These are phyloP conservation scores for Neurospora terricola DNA, from an alignment of 495 filamentous ascomycete genomes.

Conservation along the genomic window DNA sequence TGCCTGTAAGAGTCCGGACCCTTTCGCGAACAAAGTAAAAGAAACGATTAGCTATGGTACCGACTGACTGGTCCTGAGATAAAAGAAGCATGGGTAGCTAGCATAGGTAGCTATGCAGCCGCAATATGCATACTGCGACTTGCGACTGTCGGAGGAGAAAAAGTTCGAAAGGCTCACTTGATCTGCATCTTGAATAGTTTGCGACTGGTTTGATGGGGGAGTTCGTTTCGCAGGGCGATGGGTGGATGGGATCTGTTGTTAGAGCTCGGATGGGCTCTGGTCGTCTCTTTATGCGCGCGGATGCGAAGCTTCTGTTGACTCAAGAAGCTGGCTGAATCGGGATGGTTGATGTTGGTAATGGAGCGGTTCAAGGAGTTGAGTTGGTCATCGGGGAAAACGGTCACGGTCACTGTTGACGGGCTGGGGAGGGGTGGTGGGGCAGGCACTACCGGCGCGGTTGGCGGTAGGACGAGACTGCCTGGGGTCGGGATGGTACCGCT, in stretches of 20 bases:
- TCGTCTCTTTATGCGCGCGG: background rate
- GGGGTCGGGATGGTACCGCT: background rate
- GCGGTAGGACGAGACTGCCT: background rate
- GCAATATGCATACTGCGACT: background rate
- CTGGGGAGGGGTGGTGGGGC: background rate
- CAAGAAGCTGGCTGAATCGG: background rate
- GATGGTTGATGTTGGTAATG: background rate
- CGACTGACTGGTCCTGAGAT: background rate
- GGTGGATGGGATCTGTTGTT: background rate
- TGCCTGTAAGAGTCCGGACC: slow-evolving; percentile 94
- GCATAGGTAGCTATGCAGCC: background rate
- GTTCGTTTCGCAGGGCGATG: background rate
- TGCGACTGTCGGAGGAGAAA: background rate
- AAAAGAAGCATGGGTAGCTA: background rate
- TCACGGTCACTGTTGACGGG: background rate
- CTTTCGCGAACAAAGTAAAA: slow-evolving; percentile 31
- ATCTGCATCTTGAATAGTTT: slow-evolving; percentile 28
- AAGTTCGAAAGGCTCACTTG: slow-evolving; percentile 24
- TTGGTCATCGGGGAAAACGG: background rate
- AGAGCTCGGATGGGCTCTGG: background rate
- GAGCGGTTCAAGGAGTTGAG: background rate
- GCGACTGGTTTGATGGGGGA: background rate
- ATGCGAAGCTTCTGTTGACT: background rate
- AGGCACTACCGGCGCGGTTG: background rate
- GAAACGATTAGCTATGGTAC: background rate